phyloP scores from a whole-genome alignment of 192 early-diverging fungal species.

The Coemansia sp. region DNA sequence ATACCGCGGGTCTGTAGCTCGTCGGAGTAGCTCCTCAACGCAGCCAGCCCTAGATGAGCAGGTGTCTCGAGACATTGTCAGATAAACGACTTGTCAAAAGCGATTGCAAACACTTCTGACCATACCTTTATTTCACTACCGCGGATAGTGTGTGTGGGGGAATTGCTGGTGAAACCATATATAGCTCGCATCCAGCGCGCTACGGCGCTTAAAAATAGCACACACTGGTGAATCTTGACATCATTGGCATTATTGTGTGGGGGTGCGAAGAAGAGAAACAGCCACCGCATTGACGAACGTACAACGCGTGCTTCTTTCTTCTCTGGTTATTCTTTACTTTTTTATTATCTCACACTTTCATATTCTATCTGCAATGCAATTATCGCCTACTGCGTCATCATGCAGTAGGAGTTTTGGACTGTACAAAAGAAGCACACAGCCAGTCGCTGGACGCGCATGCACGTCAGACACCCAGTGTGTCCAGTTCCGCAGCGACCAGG shows the following conservation, averaged over 20 bases:
- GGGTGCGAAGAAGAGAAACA: constrained; percentile 3
- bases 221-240: not conserved
- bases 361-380: constrained; percentile 9
- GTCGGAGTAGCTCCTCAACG: too few relatives aligned
- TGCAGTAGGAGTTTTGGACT: constrained; percentile 2
- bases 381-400: constrained; percentile 3
- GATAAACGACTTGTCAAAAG: too few relatives aligned
- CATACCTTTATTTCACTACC: too few relatives aligned
- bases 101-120: too few relatives aligned
- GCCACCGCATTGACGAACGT: constrained; percentile 5
- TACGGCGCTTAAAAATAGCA: not conserved
- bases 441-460: constrained; percentile 19
- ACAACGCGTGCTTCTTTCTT: constrained; percentile 4
- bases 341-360: not conserved
- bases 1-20: too few relatives aligned
- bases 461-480: constrained; percentile 46
- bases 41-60: too few relatives aligned
- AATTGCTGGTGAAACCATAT: too few relatives aligned
- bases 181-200: too few relatives aligned
- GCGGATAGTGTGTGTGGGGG: too few relatives aligned
- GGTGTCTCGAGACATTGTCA: too few relatives aligned
- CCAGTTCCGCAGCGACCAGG: constrained; percentile 23
- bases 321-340: not conserved
- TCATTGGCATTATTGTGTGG: constrained; percentile 1
- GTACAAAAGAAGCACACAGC: not conserved